Base-by-base conservation (phyloP, 139 green algal species). In the Asterochloris erici region DNA sequence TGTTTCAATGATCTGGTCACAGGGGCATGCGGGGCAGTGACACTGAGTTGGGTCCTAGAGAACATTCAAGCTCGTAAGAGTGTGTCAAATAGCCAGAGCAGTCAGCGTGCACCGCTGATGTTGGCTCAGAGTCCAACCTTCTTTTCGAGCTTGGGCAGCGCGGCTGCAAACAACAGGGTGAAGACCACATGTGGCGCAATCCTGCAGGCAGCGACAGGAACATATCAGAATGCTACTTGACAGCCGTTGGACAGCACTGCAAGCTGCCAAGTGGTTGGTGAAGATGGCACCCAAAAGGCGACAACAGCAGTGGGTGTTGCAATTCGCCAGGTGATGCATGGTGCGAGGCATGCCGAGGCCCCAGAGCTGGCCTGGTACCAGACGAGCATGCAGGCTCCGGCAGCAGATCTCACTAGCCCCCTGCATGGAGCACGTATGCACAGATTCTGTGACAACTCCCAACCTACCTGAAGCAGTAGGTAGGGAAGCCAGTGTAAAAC, bases 401-500 rank as follows among this genome's bases (percentile, higher is more conserved):
- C 76, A 80, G 28, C 24, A 62, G 14, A 14, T 6, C 21, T 69
- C 76, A 68, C 1, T 12, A 13, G 60, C 47, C 13, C 54, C 17
- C 10, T 75, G 26, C 63, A 75, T 74, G 26, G 54, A 54, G 16
- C 0, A 38, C 19, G 2, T 0, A 29, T 74, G 27, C 63, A 82
- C 38, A 66, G 74, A 24, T 4, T 79, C 38, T 68, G 74, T 27
- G 47, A 38, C 6, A 9, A 79, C 11, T 10, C 47, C 1, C 10
- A 64, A 24, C 28, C 19, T 21, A 92, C 87, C 96, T 90, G 14
- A 98, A 73, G 82, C 93, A 94, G 91, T 98, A 99, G 14, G 95
- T 98, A 64, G 94, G 94, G 91, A 98, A 98, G 78, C 97, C 97
- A 27, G 94, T 98, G 93, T 99, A 99, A 89, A 99, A 98, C 79